Evolutionary conservation across 371 early-diverging fungal genomes (phyloP), one percentile per base, ranked within the genome.

Genomic region (Encephalitozoon romaleae): DNA sequence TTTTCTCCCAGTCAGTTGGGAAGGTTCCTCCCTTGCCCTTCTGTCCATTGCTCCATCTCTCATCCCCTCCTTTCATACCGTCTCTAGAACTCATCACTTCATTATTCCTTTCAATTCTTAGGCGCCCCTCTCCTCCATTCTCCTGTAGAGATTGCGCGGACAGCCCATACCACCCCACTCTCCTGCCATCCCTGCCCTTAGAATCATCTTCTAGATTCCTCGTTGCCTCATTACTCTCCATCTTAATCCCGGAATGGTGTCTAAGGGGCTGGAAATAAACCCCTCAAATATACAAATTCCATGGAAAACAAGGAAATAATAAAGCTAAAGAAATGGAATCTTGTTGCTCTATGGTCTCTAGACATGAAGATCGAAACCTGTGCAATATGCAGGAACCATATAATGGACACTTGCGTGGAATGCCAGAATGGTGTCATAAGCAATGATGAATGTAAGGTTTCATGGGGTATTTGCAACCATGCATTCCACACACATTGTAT

Each of bases 401-500:
- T 95, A 84, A 96, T 96, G 97, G 99, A 98, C 81, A 89, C 93
- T 59, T 98, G 98, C 90, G 89, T 87, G 87, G 85, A 78, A 47
- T 78, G 83, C 51, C 84, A 82, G 67, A 76, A 80, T 43, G 78
- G 93, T 84, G 90, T 90, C 0, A 90, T 91, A n/a, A 90, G 90
- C 43, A 89, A 88, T 73, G 91, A 93, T 74, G 94, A 94, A 78
- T 98, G 99, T 84, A 93, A 90, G 15, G 93, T 96, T 39, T 94
- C 95, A 32, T 97, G 99, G 99, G 99, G 99, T 65, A 89, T 90
- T 63, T 98, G 97, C 87, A 95, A 95, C 82, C 99, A 98, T 83
- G 99, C 98, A 4, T 98, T 96, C 87, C 99, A 98, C 77, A 92
- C 92, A 79, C 99, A 98, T 82, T 98, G 99, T 86, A 98, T 98